Conservation (phyloP, 2,329 filamentous ascomycete genomes). For the Xylaria sp. region DNA sequence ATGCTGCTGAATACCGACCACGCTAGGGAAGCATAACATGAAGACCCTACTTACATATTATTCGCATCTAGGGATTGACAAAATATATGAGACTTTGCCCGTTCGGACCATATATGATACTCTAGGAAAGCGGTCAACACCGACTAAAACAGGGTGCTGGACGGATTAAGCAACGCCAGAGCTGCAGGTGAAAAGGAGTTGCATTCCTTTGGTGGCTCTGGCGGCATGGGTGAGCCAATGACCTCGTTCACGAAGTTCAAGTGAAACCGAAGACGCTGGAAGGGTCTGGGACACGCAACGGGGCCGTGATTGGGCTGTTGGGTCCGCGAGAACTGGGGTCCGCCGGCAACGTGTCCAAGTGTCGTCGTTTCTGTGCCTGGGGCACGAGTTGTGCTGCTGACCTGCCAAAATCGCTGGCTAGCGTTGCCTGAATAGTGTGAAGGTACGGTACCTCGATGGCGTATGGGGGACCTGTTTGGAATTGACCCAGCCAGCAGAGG, state of each 20-base stretch:
- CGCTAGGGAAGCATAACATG: conserved; percentile 5
- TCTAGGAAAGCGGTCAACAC: conserved; percentile 26
- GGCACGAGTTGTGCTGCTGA: conserved; percentile 7
- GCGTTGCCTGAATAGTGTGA: conserved; percentile 25
- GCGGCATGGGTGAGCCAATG: conserved; percentile 47
- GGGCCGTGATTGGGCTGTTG: conserved; percentile 30
- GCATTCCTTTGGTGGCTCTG: conserved; percentile 46
- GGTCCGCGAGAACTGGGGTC: conserved; percentile 31
- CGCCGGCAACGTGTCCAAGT: conserved; percentile 47
- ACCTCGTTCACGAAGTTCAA: conserved; percentile 35
- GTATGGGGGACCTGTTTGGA: conserved; percentile 4
- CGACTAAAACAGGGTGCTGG: conserved; percentile 15
- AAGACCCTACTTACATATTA: conserved; percentile 22
- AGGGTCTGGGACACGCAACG: conserved; percentile 48
- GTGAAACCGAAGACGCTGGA: conserved; percentile 56
- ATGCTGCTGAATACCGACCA: background rate
- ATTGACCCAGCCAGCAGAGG: conserved; percentile 20
- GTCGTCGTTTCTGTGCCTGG: conserved; percentile 36
- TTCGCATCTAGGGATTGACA: conserved; percentile 4
- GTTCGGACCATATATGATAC: conserved; percentile 37
- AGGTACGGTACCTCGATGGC: background rate
- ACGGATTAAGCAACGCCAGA: conserved; percentile 25
- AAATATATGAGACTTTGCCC: conserved; percentile 21
- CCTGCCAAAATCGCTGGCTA: conserved; percentile 27
- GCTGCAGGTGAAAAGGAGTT: conserved; percentile 55